Base-by-base conservation (phyloP, 75 land plant species). In the Cunninghamia lanceolata region DNA sequence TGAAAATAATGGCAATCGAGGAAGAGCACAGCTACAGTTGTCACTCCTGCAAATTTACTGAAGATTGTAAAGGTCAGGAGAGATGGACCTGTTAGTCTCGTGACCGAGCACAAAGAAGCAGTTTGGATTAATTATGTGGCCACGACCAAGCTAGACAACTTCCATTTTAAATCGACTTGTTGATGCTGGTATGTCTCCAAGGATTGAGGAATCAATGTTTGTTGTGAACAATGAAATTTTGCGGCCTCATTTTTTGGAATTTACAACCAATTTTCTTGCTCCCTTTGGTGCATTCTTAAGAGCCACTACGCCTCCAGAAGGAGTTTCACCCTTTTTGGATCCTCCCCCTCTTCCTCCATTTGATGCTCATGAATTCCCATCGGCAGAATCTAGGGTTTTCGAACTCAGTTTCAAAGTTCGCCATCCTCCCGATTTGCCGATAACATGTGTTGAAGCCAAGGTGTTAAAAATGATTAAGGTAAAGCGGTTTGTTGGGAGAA, bases 181-280 rank as follows among this genome's bases (percentile, higher is more conserved):
- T 82, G 98, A 98, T 92, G 98, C 94, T 17, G 98, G 96, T 4
- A 54, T 89, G 82, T 91, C 96, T 56, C n/a, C n/a, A n/a, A n/a
- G n/a, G n/a, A n/a, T n/a, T n/a, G n/a, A n/a, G n/a, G n/a, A n/a
- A n/a, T n/a, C 93, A 11, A 95, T 95, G 96, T 95, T 99, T 17
- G 92, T 96, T 83, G 99, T 96, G 30, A 98, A 98, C 86, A 98
- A 98, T 87, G 99, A 98, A 86, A 94, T 96, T 83, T 86, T 98
- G 82, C 89, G 97, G 82, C 93, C 99, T 82, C 99, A 98, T 88
- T 98, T 98, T 86, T 84, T 94, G 89, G 99, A 98, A 88, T 89
- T 98, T 21, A 98, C 99, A 14, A 94, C 97, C 47, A 98, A 98
- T 56, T 98, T 98, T 85, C 92, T 98, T 85, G 98, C 99, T 14